These are phyloP conservation scores for Clitopilus hobsonii DNA, from an alignment of 768 basidiomycete genomes.

Conservation along the genomic window DNA sequence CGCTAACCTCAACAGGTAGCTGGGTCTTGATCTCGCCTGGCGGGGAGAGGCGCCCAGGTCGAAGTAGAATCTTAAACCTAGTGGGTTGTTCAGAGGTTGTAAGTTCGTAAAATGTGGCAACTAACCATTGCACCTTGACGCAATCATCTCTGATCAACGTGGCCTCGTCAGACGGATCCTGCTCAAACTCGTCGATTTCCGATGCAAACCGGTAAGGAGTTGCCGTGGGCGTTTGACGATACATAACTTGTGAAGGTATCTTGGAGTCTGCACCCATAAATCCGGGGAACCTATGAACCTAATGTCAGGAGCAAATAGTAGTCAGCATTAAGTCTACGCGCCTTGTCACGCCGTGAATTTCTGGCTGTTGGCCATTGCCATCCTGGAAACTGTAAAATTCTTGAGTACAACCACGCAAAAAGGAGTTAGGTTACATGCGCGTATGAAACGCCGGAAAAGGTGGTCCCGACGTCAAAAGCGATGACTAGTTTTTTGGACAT, in stretches of 20 bases:
- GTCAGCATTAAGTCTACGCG: neutral
- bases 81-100: neutral
- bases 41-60: neutral
- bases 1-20: slow-evolving; percentile 36
- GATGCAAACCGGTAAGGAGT: neutral
- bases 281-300: neutral
- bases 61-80: slow-evolving; percentile 30
- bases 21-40: slow-evolving; percentile 13
- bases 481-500: too few relatives aligned
- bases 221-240: neutral
- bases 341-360: neutral
- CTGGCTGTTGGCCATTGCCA: neutral
- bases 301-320: too few relatives aligned
- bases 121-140: neutral
- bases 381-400: neutral
- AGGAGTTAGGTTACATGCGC: neutral
- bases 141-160: neutral
- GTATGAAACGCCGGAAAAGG: neutral
- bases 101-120: neutral
- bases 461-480: neutral
- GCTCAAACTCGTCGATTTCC: neutral
- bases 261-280: neutral
- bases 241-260: neutral
- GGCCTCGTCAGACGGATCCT: neutral
- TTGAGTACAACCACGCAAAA: neutral